Base-by-base conservation (phyloP, 495 filamentous ascomycete genomes). In the Neurospora sp. region DNA sequence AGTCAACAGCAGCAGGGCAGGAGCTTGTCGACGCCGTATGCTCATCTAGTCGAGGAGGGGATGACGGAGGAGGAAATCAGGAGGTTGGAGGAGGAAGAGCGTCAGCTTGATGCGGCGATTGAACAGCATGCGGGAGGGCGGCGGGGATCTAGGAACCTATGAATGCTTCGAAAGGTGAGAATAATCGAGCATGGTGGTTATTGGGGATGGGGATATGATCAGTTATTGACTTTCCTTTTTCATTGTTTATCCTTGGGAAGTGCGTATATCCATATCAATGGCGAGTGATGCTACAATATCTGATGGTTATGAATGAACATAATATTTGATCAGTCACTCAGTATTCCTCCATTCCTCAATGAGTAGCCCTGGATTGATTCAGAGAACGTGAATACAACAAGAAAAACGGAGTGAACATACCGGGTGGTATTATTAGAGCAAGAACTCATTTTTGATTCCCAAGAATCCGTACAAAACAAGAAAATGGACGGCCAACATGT, bases 41-140 rank as follows among this genome's bases (percentile, higher is more conserved):
- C 83, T 38, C 84, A 86, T 46, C 72, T 86, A 53, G 81, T 86
- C 37, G 85, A 86, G 73, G 84, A 85, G 46, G 85, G 83, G 71
- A 86, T 86, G 85, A 86, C 85, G 69, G 81, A 80, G 37, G 84
- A 83, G 3, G 82, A 86, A 73, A 83, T 86, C 31, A 75, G 80
- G 40, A 70, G 83, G 76, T 53, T 86, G 38, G 85, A 86, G 70
- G 85, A 86, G 70, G 85, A 86, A 71, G 85, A 86, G 77, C 72
- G 83, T 61, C 80, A 84, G 70, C 74, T 86, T 38, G 85, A 86
- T 70, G 82, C 79, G 31, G 84, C 82, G n/a, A 86, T 86, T 74
- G 82, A 84, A 74, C 53, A 66, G 53, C 76, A 81, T 16, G 80
- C 81, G 1, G 81, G 79, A 11, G 77, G 80, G 39, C 75, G 74